Base-by-base conservation (phyloP, 1,284 basidiomycete genomes). In the Acaromyces ingoldii region DNA sequence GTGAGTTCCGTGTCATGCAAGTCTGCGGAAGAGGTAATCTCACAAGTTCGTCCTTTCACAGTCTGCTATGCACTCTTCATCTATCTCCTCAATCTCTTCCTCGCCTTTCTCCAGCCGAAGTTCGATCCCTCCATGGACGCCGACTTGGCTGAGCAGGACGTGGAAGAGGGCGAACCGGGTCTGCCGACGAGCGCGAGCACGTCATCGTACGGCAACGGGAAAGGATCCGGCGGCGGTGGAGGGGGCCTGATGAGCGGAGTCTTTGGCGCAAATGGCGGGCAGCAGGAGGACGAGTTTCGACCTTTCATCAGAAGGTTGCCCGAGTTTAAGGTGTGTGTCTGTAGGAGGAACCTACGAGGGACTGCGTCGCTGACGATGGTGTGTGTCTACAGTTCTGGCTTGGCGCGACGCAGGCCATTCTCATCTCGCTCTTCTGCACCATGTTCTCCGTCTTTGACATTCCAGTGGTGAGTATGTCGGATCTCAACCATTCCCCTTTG, bases 281-380 rank as follows among this genome's bases (percentile, higher is more conserved):
- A 55, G 19, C 34, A 41, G 15, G 67, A 73, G 45, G 72, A 74
- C 51, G 72, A 75, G 60, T 75, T 75, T 49, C 44, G 70, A 53
- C 95, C 95, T 1, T 99, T 99, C 77, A 93, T 99, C 60, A 81
- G 95, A 55, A 81, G 95, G 49, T 80, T 99, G 58, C 95, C 95
- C 31, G 90, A 93, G 78, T 93, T 91, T 88, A 89, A 93, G 75
- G 92, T 92, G 65, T 68, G 84, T 78, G 4, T 10, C 24, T 13
- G 39, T 2, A 1, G 41, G 19, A 4, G 5, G n/a, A 9, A 11
- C 3, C 38, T 19, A n/a, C 15, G 11, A 11, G 13, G 11, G 2
- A 11, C 1, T 9, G 9, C 3, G 39, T 25, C 17, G 39, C 39
- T 24, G 39, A 22, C 25, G 15, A 6, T 17, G 11, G 10, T 24